Base-by-base conservation (phyloP, 2,329 filamentous ascomycete genomes). In the Pleomassaria siparia region DNA sequence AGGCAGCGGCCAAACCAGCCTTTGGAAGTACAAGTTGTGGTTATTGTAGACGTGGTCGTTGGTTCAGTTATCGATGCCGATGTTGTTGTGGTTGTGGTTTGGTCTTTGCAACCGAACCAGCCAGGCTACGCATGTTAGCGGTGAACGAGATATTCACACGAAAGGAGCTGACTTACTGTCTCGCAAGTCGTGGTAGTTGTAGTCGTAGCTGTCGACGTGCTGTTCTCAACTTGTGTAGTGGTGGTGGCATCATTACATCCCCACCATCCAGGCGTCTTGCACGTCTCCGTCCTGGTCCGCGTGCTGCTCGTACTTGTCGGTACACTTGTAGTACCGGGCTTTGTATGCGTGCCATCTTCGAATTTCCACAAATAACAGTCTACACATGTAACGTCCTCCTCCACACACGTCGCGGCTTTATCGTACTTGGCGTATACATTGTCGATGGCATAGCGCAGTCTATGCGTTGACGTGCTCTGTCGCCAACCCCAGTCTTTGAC, bases 51-150 rank as follows among this genome's bases (percentile, higher is more conserved):
- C 21, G 45, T 49, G 7, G 49, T 49, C 4, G 62, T 20, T 8
- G 36, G 16, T 8, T 22, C 18, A 15, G 6, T 20, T 16, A 24
- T 22, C 7, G 36, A 18, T 18, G 40, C 58, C 3, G 59, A 55
- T 15, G 61, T 61, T 7, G 55, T 53, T 3, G 55, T 60, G 20
- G 55, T 54, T 0, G 59, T 64, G n/a, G n/a, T n/a, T 1, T 59
- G 66, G 39, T 71, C 68, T 36, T 69, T 69, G 43, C 67, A 70
- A 2, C 67, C 67, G 40, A 69, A 70, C 67, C 67, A 70, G 22
- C 67, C 64, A 32, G 66, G 66, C n/a, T n/a, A n/a, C n/a, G n/a
- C n/a, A n/a, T n/a, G n/a, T n/a, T n/a, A n/a, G n/a, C n/a, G n/a
- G n/a, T n/a, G n/a, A n/a, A n/a, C n/a, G n/a, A n/a, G n/a, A n/a